These are phyloP conservation scores for Leishmania aethiopica DNA, from an alignment of 208 protist genomes.

Conservation along the genomic window DNA sequence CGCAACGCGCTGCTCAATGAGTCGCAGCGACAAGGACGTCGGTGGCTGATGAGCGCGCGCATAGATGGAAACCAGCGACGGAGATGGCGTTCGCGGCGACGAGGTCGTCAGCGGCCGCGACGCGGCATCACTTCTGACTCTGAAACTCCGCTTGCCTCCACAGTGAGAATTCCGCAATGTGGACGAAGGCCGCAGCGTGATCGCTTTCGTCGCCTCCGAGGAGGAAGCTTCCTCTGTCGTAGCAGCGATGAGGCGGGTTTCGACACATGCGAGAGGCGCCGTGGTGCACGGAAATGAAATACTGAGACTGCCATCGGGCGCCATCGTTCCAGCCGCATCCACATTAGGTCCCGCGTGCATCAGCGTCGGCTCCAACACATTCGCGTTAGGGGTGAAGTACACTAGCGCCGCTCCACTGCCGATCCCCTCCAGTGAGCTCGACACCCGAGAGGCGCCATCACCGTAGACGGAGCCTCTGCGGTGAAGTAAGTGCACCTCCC, in stretches of 20 bases:
- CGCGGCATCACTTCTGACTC: background rate
- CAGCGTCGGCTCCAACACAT: background rate
- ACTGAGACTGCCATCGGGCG: background rate
- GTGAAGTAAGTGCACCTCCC: constrained; percentile 49
- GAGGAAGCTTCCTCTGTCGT: background rate
- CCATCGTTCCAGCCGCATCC: background rate
- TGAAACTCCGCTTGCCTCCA: background rate
- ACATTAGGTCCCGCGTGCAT: background rate
- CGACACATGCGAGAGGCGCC: background rate
- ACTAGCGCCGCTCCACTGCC: background rate
- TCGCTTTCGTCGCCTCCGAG: background rate
- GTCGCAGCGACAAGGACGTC: constrained; percentile 29
- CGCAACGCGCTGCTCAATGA: constrained; percentile 63
- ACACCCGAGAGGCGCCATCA: background rate
- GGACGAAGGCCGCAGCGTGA: background rate
- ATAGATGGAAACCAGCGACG: background rate
- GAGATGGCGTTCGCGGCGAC: background rate
- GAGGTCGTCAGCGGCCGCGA: background rate
- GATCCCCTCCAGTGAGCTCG: background rate
- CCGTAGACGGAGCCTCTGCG: background rate
- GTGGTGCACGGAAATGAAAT: background rate
- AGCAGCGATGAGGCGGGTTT: background rate
- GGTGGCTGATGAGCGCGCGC: background rate
- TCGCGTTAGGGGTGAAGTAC: background rate
- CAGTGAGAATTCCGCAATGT: background rate